Base-by-base conservation (phyloP, 768 basidiomycete species). In the Rhodosporidiobolus sp. region DNA sequence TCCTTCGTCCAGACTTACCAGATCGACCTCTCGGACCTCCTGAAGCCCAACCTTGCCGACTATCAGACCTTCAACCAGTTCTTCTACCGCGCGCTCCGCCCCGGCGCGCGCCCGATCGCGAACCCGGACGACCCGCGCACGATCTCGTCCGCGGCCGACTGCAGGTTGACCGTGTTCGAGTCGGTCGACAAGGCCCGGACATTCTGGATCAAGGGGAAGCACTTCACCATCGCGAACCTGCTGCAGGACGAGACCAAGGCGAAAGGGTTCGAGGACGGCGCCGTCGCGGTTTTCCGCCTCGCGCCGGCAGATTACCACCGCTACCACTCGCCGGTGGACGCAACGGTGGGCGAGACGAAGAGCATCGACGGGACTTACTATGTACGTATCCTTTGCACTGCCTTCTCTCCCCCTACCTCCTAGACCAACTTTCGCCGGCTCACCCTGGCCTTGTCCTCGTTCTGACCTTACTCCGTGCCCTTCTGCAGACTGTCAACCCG, bases 251-350 rank as follows among this genome's bases (percentile, higher is more conserved):
- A 83, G 0, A 79, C 80, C 59, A 81, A 86, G 3, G 83, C 85
- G 4, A n/a, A 46, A 24, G 35, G 61, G 28, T 72, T 69, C 26
- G 65, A 75, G 28, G 65, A 73, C n/a, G 80, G 80, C 22, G 67
- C 78, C 24, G 77, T 91, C 6, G 89, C 88, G 0, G 86, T 89
- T 64, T 88, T 89, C 81, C 84, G 90, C 65, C 86, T 92, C 24
- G 90, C 91, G 0, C 94, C 94, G 0, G 81, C 81, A 64, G 96
- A 99, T 77, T 99, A 98, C 77, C 95, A 99, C 81, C 89, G 95
- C 1, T 98, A 94, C 85, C 83, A 83, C 68, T 80, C 79, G 43
- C 81, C 92, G 0, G 90, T 94, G 24, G 88, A 90, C 70, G 93
- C 91, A 0, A 86, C 79, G 52, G 86, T 98, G 26, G 94, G 93